These are phyloP conservation scores for Hamigera avellanea DNA, from an alignment of 495 filamentous ascomycete species.

Conservation along the genomic window DNA sequence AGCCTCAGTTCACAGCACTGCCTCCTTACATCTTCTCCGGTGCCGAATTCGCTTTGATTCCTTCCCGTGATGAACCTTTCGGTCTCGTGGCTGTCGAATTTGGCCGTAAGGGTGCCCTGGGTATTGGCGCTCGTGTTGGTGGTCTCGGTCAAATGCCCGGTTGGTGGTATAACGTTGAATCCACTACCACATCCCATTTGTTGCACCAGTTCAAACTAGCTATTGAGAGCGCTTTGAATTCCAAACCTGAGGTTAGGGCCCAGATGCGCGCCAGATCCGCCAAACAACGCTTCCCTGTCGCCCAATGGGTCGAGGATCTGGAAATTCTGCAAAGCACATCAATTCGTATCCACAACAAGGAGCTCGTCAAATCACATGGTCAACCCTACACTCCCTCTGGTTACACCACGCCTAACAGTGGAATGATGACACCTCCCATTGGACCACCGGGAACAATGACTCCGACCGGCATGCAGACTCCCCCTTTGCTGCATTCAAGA, in stretches of 20 bases:
- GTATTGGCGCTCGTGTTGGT: slow-evolving; percentile 55
- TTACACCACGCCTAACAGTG: slow-evolving; percentile 27
- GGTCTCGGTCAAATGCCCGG: slow-evolving; percentile 75
- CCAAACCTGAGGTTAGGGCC: slow-evolving; percentile 43
- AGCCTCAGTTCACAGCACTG: slow-evolving; percentile 64
- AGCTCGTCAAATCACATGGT: slow-evolving; percentile 21
- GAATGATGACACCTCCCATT: slow-evolving; percentile 27
- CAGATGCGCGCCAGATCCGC: slow-evolving; percentile 68
- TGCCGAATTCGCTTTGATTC: slow-evolving; percentile 69
- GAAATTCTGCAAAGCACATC: slow-evolving; percentile 49
- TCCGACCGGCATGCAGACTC: slow-evolving; percentile 31
- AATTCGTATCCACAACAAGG: slow-evolving; percentile 36
- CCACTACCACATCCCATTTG: slow-evolving; percentile 55
- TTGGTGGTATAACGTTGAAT: slow-evolving; percentile 62
- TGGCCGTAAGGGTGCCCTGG: slow-evolving; percentile 64
- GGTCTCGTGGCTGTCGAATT: slow-evolving; percentile 76
- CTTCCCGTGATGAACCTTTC: slow-evolving; percentile 70
- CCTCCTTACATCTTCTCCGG: slow-evolving; percentile 69
- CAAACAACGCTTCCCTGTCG: slow-evolving; percentile 65
- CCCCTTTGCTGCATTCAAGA: slow-evolving; percentile 20
- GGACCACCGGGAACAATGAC: slow-evolving; percentile 24
- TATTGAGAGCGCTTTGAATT: slow-evolving; percentile 54
- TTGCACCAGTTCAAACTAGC: slow-evolving; percentile 62
- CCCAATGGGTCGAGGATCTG: slow-evolving; percentile 53
- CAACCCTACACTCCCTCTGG: slow-evolving; percentile 19